Percentiles rank a stretch among this genome's conserved stretches.
phyloP scores from a whole-genome alignment of 139 green algal genomes.

The Gonium pectorale region DNA sequence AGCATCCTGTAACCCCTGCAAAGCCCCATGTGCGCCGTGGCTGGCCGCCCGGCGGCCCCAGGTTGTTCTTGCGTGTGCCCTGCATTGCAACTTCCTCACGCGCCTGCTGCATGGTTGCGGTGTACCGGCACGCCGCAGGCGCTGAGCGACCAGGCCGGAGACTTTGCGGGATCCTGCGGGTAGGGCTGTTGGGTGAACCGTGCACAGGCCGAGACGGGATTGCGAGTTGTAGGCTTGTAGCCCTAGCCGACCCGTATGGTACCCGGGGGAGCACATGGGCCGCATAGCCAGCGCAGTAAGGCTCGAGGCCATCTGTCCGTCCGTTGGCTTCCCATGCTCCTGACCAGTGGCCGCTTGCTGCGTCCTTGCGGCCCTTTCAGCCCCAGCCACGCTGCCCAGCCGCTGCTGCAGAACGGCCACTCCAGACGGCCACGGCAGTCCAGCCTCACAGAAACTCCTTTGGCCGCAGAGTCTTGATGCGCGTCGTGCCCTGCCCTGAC shows the following conservation, averaged over 20 bases:
- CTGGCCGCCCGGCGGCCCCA: not conserved
- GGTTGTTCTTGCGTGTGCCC: not conserved
- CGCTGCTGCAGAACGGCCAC: no score
- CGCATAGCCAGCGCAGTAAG: not conserved
- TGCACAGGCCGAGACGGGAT: not conserved
- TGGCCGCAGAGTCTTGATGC: not conserved
- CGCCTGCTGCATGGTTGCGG: not conserved
- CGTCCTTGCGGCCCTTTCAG: not conserved
- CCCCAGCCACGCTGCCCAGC: not conserved
- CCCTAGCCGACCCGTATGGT: no score
- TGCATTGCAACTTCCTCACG: not conserved
- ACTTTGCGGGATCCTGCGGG: constrained; percentile 56
- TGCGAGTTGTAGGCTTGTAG: not conserved
- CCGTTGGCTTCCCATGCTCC: not conserved
- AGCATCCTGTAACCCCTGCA: not conserved
- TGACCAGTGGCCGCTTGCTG: not conserved
- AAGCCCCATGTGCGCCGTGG: no score
- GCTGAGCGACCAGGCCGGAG: constrained; percentile 36
- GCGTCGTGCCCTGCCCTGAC: not conserved
- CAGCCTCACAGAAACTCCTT: no score
- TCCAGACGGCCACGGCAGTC: no score
- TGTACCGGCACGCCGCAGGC: constrained; percentile 12
- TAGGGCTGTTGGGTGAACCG: not conserved
- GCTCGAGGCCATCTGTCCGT: not conserved
- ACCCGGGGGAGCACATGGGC: not conserved